Evolutionary conservation across 2,329 filamentous ascomycete species (phyloP), one percentile per base, ranked within the genome.

Genomic region (Fusarium avenaceum): DNA sequence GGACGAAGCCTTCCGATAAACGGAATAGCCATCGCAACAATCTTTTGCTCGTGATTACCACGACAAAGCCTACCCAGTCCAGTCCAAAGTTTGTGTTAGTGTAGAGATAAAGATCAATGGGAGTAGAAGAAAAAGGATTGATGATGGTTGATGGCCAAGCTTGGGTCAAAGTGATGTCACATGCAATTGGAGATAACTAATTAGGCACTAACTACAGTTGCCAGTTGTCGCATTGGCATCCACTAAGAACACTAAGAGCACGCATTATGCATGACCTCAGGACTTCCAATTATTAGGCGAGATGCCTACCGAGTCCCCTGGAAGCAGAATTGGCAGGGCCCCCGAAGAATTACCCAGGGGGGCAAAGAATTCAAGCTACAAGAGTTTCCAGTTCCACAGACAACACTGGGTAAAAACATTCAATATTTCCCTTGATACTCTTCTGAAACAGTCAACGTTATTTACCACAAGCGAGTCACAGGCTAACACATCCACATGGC

Each of bases 1-100:
- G 83, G 79, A 72, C 84, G 83, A 55, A 86, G 79, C 68, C 84
- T 82, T 53, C 85, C 84, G 32, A 86, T 76, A 65, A 87, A 86
- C 10, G 84, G 84, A 49, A 86, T 79, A 49, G 84, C 79, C 85
- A 87, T 87, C 51, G 58, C 77, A 72, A 65, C 52, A 57, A 57
- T 57, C 54, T 59, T 53, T 45, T 11, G 20, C 9, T 35, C 14
- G n/a, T 17, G 42, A 62, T 42, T 52, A 47, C 32, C 52, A 48
- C 52, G 56, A 61, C 57, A 44, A 32, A 59, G 40, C 53, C 42
- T 53, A 33, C 56, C 44, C 28, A 44, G 42, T 33, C 24, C 17
- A 38, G 35, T 33, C 24, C 17, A 38, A 32, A 19, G n/a, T 44
- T 53, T 60, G 42, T 53, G 43, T 39, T 67, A 30, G 54, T 48